These are phyloP conservation scores for Colletotrichum karsti DNA, from an alignment of 2,329 filamentous ascomycete genomes.

Conservation along the genomic window DNA sequence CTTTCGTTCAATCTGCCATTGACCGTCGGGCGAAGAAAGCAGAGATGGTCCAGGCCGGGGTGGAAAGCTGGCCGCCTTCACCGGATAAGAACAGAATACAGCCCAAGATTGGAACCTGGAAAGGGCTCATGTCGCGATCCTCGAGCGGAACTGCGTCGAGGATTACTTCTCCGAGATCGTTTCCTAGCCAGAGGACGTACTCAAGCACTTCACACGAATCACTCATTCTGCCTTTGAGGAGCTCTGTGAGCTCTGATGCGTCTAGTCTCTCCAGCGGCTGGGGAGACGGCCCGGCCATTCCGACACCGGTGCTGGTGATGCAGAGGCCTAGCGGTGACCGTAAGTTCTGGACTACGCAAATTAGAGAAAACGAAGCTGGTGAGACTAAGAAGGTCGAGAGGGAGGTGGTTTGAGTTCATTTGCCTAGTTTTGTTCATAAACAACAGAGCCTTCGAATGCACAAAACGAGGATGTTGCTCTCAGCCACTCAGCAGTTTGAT, in stretches of 20 bases:
- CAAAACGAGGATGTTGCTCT: too few species aligned
- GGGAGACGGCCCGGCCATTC: not conserved
- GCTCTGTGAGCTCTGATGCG: not conserved
- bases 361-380: not conserved
- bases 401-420: not conserved
- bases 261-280: constrained; percentile 13
- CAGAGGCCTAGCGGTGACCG: not conserved
- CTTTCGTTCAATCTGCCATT: not conserved
- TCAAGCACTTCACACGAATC: not conserved
- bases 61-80: not conserved
- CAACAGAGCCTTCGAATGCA: too few species aligned
- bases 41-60: not conserved
- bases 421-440: too few species aligned
- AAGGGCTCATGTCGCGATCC: not conserved
- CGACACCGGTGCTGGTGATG: not conserved
- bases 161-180: not conserved
- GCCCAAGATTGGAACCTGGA: not conserved
- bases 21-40: not conserved
- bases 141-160: not conserved
- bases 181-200: not conserved
- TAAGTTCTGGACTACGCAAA: not conserved
- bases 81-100: not conserved
- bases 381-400: not conserved
- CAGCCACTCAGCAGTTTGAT: too few species aligned
- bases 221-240: not conserved